A percentile compares a stretch with the other conserved stretches of the same genome.
These are phyloP conservation scores for Aspergillus steynii DNA, from an alignment of 495 filamentous ascomycete genomes.

Conservation along the genomic window DNA sequence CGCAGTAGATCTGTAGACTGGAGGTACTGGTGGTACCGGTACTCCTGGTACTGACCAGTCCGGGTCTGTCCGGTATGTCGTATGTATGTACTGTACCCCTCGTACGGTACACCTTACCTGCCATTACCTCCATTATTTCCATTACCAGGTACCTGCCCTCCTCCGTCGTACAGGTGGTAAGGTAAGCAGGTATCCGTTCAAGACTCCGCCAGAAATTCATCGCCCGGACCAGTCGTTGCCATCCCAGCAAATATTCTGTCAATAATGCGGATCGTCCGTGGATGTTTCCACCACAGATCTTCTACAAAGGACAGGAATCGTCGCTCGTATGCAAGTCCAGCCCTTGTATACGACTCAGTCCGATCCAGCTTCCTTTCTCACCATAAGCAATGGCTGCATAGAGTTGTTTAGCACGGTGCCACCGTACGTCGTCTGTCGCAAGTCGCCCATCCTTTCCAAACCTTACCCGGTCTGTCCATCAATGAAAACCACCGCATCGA, in stretches of 20 bases:
- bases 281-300: background rate
- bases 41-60: too few species aligned
- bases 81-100: too few species aligned
- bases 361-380: background rate
- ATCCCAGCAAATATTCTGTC: background rate
- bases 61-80: too few species aligned
- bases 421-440: slow-evolving; percentile 11
- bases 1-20: too few species aligned
- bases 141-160: too few species aligned
- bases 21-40: too few species aligned
- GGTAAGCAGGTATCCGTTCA: too few species aligned
- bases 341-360: background rate
- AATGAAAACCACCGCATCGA: slow-evolving; percentile 9
- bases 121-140: too few species aligned
- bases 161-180: too few species aligned
- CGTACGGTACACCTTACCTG: too few species aligned
- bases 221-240: background rate
- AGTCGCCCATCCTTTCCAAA: slow-evolving; percentile 12
- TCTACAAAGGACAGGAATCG: background rate
- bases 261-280: background rate
- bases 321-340: background rate
- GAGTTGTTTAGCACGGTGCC: slow-evolving; percentile 14
- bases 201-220: too few species aligned
- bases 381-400: slow-evolving; percentile 2
- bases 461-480: slow-evolving; percentile 8